Evolutionary conservation across 2,329 filamentous ascomycete species (phyloP).

Genomic region (Cladosporium velox): DNA sequence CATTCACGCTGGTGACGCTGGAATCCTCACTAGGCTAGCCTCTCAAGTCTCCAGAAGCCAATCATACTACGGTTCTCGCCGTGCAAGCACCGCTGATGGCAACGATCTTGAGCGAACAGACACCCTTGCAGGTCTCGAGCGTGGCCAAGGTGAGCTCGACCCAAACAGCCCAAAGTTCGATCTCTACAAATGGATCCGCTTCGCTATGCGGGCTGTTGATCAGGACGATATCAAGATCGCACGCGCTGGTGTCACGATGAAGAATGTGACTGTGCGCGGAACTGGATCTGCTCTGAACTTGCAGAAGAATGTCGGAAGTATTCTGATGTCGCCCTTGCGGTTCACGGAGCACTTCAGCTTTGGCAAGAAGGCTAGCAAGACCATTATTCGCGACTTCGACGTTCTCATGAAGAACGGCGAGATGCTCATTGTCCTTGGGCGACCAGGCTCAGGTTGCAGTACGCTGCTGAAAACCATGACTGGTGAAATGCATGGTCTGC

Average conservation of each 20-base stretch:
- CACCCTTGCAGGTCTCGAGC: conserved; percentile 41
- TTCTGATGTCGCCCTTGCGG: conserved; percentile 60
- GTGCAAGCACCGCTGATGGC: conserved; percentile 21
- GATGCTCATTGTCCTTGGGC: conserved; percentile 49
- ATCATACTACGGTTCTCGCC: conserved; percentile 26
- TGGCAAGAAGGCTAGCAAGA: conserved; percentile 52
- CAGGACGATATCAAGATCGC: conserved; percentile 57
- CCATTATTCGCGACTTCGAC: conserved; percentile 58
- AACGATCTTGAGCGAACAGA: conserved; percentile 29
- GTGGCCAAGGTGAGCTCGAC: conserved; percentile 55
- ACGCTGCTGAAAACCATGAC: conserved; percentile 65
- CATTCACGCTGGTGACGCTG: conserved; percentile 25
- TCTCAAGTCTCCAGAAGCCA: conserved; percentile 22
- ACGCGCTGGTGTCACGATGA: conserved; percentile 63
- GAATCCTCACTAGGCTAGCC: conserved; percentile 28
- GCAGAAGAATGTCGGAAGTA: conserved; percentile 65
- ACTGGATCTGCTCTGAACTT: conserved; percentile 67
- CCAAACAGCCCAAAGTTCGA: conserved; percentile 55
- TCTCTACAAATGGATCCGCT: conserved; percentile 55
- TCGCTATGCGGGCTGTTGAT: conserved; percentile 54
- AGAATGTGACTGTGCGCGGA: conserved; percentile 66
- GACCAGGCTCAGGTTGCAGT: conserved; percentile 61
- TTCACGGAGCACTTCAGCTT: conserved; percentile 57
- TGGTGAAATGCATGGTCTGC: conserved; percentile 61
- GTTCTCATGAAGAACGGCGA: conserved; percentile 55